Evolutionary conservation across 192 early-diverging fungal genomes (phyloP).

Genomic region (Linnemannia schmuckeri): DNA sequence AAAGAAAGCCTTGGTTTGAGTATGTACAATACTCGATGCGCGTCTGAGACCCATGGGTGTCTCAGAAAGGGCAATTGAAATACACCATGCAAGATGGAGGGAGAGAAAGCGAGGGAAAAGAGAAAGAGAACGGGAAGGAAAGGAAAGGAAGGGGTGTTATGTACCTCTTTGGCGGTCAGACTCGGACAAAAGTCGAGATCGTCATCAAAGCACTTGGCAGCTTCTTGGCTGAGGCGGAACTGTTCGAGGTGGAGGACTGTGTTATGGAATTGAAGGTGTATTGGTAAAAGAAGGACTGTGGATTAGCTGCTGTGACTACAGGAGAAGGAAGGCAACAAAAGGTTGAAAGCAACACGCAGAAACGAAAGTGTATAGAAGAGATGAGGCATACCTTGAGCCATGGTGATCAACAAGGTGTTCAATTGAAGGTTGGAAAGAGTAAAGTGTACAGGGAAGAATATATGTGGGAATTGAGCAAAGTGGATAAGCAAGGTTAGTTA

Average conservation of each 20-base stretch:
- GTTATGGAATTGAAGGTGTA: not conserved
- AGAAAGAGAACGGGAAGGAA: not conserved
- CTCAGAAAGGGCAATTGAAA: not conserved
- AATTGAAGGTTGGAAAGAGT: not conserved
- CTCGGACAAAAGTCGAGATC: conserved; percentile 71
- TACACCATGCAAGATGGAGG: conserved; percentile 4
- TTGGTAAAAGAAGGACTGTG: not conserved
- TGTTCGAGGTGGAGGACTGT: conserved; percentile 59
- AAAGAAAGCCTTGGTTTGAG: not conserved
- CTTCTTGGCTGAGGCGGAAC: conserved; percentile 62
- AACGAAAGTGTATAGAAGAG: not conserved
- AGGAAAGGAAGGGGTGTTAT: not conserved
- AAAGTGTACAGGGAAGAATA: not conserved
- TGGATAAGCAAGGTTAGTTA: not conserved
- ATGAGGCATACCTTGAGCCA: conserved; percentile 21
- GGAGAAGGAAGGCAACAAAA: not conserved
- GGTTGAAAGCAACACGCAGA: not conserved
- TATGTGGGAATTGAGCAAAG: not conserved
- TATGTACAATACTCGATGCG: not conserved
- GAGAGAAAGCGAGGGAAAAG: conserved; percentile 2
- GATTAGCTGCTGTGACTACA: not conserved
- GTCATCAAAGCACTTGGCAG: conserved; percentile 67
- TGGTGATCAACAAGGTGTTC: not conserved
- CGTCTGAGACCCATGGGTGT: not conserved
- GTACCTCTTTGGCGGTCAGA: conserved; percentile 65